Base-by-base conservation (phyloP, 345 rosid genomes). In the Pseudoturritis turrita region DNA sequence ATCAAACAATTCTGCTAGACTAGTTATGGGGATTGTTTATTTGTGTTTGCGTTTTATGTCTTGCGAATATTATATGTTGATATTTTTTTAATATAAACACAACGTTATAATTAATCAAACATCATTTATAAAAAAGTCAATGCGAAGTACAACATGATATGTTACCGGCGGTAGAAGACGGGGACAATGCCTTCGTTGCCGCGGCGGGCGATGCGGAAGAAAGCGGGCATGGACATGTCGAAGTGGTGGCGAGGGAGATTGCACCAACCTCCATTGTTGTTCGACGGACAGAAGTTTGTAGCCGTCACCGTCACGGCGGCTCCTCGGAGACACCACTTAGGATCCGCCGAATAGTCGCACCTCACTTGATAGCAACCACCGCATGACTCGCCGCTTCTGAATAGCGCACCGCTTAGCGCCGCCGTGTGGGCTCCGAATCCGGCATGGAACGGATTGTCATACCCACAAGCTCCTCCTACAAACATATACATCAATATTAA, bases 381-480 rank as follows among this genome's bases (percentile, higher is more conserved):
- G 31, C 96, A 89, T 4, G 91, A 87, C 78, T 84, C 84, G 0
- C 97, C 97, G 17, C 72, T 80, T 52, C 75, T 67, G 54, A 82
- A 91, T 43, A 89, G 78, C 22, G 83, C 88, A 26, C 86, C 83
- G 37, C 97, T 89, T 56, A 91, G 56, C 2, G 97, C 97, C 7
- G 90, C 83, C 14, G 88, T 91, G 77, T 86, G 81, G 8, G 80
- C 81, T 60, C 97, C 96, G 21, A 91, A 91, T 10, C 96, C 97
- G 55, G 96, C 89, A 67, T 80, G 91, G 62, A 76, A 69, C 0
- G 96, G 83, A 75, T 89, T 88, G 15, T 91, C 93, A 59, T 89
- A 89, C 2, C 93, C 97, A 75, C 97, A 91, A 4, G 93, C 97
- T 71, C 97, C 97, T 58, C 97, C 97, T 91, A 55, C 14, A 43